Evolutionary conservation across 2,329 filamentous ascomycete genomes (phyloP), one percentile per base, ranked within the genome.

Genomic region (Aspergillus pseudoviridinutans): DNA sequence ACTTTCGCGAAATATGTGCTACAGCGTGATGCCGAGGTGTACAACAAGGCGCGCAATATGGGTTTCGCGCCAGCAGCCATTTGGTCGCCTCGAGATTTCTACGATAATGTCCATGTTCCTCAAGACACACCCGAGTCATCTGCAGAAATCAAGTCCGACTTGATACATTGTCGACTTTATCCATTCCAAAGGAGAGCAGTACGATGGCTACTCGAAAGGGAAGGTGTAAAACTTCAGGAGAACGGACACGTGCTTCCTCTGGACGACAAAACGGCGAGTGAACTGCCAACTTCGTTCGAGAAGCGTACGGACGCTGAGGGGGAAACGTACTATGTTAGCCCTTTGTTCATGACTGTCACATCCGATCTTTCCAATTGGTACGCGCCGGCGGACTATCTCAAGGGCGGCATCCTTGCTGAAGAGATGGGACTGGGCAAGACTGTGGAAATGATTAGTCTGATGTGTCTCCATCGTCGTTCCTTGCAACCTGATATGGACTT

Each of bases 401-500:
- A 62, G 44, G 79, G 79, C 7, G 79, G 79, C 3, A 76, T 80
- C 20, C 71, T 81, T 50, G 78, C 79, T 8, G 79, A 81, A 62
- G 79, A 80, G 58, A 81, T 81, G 79, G 79, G 78, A 3, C 66
- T 81, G 14, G 79, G 79, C 3, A 81, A 81, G 61, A 81, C 79
- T 3, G 76, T 81, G 41, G 79, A 80, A 62, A 71, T 80, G 63
- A 78, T 80, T 47, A 70, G 73, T 8, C 61, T 80, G 14, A 78
- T 80, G 35, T 77, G 72, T 54, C 61, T 78, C 49, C 74, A 80
- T 58, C 68, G 64, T 27, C 71, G 72, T 25, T 46, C 57, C 14
- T 38, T 64, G 28, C 38, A 27, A n/a, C 27, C 55, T 9, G 60
- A 65, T n/a, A 22, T 64, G 2, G 63, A 65, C 41, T 41, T 55